A percentile compares a stretch with the other conserved stretches of the same genome.
phyloP scores from a whole-genome alignment of 306 rosid genomes.

The Cotoneaster glaucophyllus region DNA sequence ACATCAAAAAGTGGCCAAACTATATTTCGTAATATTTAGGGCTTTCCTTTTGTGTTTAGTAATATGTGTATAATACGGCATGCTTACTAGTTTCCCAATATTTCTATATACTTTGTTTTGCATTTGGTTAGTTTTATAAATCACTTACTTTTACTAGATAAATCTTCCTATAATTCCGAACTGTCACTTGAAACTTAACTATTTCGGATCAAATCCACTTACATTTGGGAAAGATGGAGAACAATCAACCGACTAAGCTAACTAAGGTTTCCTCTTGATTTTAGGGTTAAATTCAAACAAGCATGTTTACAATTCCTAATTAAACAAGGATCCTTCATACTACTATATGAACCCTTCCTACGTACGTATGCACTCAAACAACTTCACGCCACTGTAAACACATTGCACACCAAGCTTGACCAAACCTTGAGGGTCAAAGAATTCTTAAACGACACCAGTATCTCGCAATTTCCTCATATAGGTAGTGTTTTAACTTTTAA shows the following conservation, averaged over 20 bases:
- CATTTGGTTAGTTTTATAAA: not conserved
- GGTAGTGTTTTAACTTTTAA: too few relatives aligned
- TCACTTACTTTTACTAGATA: not conserved
- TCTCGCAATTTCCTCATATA: too few relatives aligned
- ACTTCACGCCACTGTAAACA: not conserved
- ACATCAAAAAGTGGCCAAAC: not conserved
- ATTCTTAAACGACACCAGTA: not conserved
- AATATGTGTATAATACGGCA: not conserved
- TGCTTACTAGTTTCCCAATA: not conserved
- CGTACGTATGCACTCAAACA: not conserved
- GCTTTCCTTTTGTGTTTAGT: too few relatives aligned
- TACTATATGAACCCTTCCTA: not conserved
- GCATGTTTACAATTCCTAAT: not conserved
- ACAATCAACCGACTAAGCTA: not conserved
- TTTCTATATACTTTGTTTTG: not conserved
- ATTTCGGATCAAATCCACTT: not conserved
- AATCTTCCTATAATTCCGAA: not conserved
- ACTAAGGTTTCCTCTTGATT: not conserved
- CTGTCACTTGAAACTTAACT: not conserved
- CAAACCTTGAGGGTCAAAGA: not conserved
- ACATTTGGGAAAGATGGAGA: not conserved
- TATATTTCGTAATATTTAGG: too few relatives aligned
- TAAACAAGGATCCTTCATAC: not conserved
- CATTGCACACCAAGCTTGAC: too few relatives aligned
- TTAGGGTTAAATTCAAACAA: not conserved